Conservation (phyloP, 805 yeast species). For the Wickerhamiella bombiphila region DNA sequence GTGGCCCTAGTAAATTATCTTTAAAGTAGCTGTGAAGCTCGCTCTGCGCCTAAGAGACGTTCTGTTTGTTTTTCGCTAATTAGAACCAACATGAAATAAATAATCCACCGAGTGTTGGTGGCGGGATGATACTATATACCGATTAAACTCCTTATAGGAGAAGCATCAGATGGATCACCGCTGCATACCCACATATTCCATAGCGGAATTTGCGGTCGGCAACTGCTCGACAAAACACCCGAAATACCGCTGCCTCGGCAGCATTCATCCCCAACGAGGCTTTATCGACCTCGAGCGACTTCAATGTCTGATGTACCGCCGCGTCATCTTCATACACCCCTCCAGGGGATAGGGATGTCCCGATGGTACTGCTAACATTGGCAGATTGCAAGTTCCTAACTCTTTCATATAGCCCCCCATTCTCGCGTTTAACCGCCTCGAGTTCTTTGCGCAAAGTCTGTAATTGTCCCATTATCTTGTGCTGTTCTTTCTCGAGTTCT, state of each 20-base stretch:
- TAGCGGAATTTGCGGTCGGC: slow-evolving; percentile 11
- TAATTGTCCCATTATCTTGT: slow-evolving; percentile 39
- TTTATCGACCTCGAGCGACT: slow-evolving; percentile 62
- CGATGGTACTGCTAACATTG: slow-evolving; percentile 33
- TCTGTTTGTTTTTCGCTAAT: too few relatives aligned
- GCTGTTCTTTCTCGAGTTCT: slow-evolving; percentile 71
- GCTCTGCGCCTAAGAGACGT: too few relatives aligned
- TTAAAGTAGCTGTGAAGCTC: too few relatives aligned
- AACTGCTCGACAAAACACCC: slow-evolving; percentile 21
- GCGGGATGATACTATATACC: too few relatives aligned
- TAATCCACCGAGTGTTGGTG: too few relatives aligned
- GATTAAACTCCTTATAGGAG: too few relatives aligned
- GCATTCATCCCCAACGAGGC: slow-evolving; percentile 59
- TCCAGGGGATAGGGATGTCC: too few relatives aligned
- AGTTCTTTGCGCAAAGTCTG: slow-evolving; percentile 53
- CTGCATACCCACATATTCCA: background rate
- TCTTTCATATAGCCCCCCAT: slow-evolving; percentile 65
- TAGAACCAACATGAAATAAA: too few relatives aligned
- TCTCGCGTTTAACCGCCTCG: slow-evolving; percentile 51
- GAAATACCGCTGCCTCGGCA: slow-evolving; percentile 51
- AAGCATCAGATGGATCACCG: background rate
- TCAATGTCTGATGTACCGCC: slow-evolving; percentile 72
- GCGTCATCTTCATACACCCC: slow-evolving; percentile 58
- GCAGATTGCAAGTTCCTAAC: slow-evolving; percentile 23
- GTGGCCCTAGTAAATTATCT: too few relatives aligned